Evolutionary conservation across 768 basidiomycete genomes (phyloP).

Genomic region (Lactarius trivialis): DNA sequence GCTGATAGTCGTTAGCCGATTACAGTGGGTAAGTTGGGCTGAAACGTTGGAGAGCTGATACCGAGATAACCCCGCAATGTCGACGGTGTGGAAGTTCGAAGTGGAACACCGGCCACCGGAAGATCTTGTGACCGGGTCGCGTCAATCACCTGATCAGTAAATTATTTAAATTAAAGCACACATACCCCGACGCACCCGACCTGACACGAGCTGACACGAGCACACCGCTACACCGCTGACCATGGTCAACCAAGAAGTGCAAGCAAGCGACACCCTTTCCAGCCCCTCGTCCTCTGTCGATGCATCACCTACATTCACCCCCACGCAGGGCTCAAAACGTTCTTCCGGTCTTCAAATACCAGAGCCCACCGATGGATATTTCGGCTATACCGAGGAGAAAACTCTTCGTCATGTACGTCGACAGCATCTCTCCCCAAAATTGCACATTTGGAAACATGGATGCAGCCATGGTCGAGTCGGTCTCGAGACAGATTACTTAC

Average conservation of each 20-base stretch:
- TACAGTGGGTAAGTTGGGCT: neutral
- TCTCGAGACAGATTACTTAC: neutral
- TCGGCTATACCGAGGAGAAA: constrained; percentile 76
- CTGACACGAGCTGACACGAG: no score
- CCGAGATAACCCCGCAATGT: neutral
- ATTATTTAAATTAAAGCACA: neutral
- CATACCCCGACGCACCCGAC: no score
- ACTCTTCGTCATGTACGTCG: constrained; percentile 60
- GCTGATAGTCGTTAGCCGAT: neutral
- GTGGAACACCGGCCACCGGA: neutral
- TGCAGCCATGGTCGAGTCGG: neutral
- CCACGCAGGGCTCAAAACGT: neutral
- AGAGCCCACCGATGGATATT: constrained; percentile 65
- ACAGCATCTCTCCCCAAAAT: neutral
- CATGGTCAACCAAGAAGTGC: neutral
- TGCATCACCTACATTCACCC: neutral
- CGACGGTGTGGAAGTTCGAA: neutral
- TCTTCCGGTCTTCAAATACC: constrained; percentile 34
- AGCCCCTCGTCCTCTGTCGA: neutral
- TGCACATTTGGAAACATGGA: neutral
- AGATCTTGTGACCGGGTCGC: neutral
- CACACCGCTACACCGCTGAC: neutral
- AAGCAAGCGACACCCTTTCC: neutral
- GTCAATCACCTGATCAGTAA: constrained; percentile 1
- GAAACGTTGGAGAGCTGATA: neutral